Evolutionary conservation across 1,284 basidiomycete species (phyloP).

Genomic region (Lentinula novae-zelandiae): DNA sequence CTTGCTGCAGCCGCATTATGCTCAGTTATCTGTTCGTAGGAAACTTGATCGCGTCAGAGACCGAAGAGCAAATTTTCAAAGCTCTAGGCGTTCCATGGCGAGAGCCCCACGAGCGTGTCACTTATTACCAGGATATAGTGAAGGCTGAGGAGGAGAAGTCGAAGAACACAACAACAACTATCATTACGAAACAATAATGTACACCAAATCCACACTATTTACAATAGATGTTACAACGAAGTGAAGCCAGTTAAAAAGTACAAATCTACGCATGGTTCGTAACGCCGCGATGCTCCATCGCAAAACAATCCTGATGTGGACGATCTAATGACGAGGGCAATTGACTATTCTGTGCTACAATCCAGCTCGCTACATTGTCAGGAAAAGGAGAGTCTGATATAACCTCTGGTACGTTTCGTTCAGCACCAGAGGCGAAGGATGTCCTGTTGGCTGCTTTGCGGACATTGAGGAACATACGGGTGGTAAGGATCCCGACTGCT

Average conservation of each 20-base stretch:
- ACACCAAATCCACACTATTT: not conserved
- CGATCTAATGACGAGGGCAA: not conserved
- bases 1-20: not conserved
- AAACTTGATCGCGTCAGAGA: slow-evolving; percentile 72
- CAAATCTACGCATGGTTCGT: not conserved
- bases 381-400: not conserved
- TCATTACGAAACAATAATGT: not conserved
- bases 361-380: not conserved
- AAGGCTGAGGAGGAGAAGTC: not conserved
- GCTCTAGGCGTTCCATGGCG: slow-evolving; percentile 77
- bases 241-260: not conserved
- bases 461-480: slow-evolving; percentile 40
- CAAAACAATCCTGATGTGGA: not conserved
- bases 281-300: not conserved
- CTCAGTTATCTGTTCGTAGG: slow-evolving; percentile 39
- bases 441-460: slow-evolving; percentile 26
- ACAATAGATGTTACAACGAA: not conserved
- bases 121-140: slow-evolving; percentile 14
- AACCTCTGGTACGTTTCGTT: not conserved
- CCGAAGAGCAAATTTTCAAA: slow-evolving; percentile 81
- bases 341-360: not conserved
- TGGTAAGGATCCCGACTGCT: slow-evolving; percentile 41
- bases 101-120: slow-evolving; percentile 67
- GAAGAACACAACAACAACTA: not conserved
- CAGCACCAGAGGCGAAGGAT: not conserved